Conservation (phyloP, 371 early-diverging fungal species). For the Rhizopus delemar region DNA sequence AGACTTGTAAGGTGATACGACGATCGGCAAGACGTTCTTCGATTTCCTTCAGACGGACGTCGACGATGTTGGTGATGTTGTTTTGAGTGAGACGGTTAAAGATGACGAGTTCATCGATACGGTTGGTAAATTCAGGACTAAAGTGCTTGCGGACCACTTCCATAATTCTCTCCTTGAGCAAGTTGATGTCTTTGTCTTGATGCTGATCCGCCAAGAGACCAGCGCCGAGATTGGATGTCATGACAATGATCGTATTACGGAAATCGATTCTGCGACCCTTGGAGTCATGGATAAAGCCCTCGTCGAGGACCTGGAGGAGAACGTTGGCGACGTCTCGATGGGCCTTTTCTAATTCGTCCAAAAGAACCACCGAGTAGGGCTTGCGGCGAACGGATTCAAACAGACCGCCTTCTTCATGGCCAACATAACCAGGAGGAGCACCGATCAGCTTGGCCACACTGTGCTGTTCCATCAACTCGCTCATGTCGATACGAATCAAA, state of each 20-base stretch:
- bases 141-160: slow-evolving; percentile 79
- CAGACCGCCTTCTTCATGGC: slow-evolving; percentile 83
- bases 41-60: slow-evolving; percentile 79
- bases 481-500: slow-evolving; percentile 91
- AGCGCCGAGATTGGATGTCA: slow-evolving; percentile 86
- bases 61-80: slow-evolving; percentile 78
- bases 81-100: slow-evolving; percentile 80
- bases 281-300: slow-evolving; percentile 87
- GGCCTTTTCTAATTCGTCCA: slow-evolving; percentile 95
- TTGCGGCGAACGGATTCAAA: slow-evolving; percentile 90
- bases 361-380: slow-evolving; percentile 85
- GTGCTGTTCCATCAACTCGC: slow-evolving; percentile 84
- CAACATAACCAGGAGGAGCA: slow-evolving; percentile 90
- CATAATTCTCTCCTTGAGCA: slow-evolving; percentile 64
- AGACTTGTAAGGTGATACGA: slow-evolving; percentile 66
- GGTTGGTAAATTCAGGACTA: slow-evolving; percentile 89
- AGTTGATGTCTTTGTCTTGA: slow-evolving; percentile 32
- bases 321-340: slow-evolving; percentile 80
- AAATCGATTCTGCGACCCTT: slow-evolving; percentile 87
- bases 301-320: slow-evolving; percentile 86
- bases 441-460: slow-evolving; percentile 88
- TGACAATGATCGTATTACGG: slow-evolving; percentile 90
- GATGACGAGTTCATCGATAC: slow-evolving; percentile 85
- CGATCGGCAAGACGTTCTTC: slow-evolving; percentile 74
- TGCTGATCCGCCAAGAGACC: slow-evolving; percentile 50